Conservation (phyloP, 768 basidiomycete genomes). For the Lepiota venenata region DNA sequence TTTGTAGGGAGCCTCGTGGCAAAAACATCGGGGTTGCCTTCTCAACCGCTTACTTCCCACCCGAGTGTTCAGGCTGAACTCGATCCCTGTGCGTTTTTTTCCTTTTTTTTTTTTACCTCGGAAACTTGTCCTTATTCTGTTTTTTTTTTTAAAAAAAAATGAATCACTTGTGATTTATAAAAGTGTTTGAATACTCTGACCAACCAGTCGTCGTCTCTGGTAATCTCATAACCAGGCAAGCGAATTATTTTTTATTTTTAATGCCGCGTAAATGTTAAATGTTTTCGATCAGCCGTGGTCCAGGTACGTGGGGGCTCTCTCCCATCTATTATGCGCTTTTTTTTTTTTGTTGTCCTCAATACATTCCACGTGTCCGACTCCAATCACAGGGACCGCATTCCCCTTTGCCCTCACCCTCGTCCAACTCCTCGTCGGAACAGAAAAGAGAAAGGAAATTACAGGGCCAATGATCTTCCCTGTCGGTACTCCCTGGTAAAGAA, state of each 20-base stretch:
- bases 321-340: too few relatives aligned
- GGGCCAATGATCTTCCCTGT: conserved; percentile 72
- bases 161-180: conserved; percentile 22
- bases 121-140: too few relatives aligned
- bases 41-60: conserved; percentile 74
- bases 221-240: conserved; percentile 74
- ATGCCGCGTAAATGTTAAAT: too few relatives aligned
- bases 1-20: conserved; percentile 68
- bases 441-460: conserved; percentile 57
- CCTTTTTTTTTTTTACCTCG: too few relatives aligned
- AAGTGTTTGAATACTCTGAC: conserved; percentile 70
- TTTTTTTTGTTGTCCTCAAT: conserved; percentile 18
- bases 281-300: conserved; percentile 55
- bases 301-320: too few relatives aligned
- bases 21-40: conserved; percentile 53
- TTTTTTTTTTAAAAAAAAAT: too few relatives aligned
- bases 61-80: conserved; percentile 63
- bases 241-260: too few relatives aligned
- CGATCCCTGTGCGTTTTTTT: conserved; percentile 49
- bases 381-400: conserved; percentile 60
- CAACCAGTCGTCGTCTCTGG: conserved; percentile 70
- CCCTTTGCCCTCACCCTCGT: conserved; percentile 77
- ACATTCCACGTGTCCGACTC: background rate
- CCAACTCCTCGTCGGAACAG: conserved; percentile 61
- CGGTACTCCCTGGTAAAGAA: conserved; percentile 44